Conservation (phyloP, 2,329 filamentous ascomycete genomes). For the Leptographium wingfieldii region DNA sequence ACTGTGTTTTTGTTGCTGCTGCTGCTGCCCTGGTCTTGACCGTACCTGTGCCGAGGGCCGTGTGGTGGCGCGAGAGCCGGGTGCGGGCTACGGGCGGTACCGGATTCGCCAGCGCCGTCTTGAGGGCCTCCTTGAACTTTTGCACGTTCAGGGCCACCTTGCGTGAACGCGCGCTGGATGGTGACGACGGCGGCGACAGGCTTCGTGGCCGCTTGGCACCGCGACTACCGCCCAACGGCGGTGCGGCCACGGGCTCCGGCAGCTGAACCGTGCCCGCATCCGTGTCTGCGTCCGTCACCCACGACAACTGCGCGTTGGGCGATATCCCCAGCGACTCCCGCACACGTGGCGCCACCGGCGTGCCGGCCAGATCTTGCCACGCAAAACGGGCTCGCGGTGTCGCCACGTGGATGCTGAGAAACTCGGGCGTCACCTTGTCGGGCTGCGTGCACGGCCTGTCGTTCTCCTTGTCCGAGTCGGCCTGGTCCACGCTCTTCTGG, state of each 20-base stretch:
- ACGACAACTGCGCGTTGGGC: constrained; percentile 48
- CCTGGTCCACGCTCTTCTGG: not conserved
- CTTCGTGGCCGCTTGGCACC: constrained; percentile 56
- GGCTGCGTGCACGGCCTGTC: constrained; percentile 8
- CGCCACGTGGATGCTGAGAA: constrained; percentile 18
- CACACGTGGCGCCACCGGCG: constrained; percentile 19
- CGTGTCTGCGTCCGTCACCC: constrained; percentile 36
- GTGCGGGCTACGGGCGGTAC: constrained; percentile 47
- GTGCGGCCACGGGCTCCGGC: constrained; percentile 31
- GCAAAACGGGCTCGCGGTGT: constrained; percentile 41
- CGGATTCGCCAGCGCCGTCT: constrained; percentile 44
- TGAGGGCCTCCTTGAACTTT: constrained; percentile 44
- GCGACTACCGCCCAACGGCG: constrained; percentile 30
- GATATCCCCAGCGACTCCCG: constrained; percentile 36
- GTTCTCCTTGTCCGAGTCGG: constrained; percentile 9
- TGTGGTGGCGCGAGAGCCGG: constrained; percentile 5
- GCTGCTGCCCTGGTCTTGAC: not conserved
- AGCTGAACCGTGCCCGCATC: constrained; percentile 12
- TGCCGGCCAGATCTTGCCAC: constrained; percentile 46
- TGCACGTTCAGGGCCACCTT: constrained; percentile 43
- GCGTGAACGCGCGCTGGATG: constrained; percentile 33
- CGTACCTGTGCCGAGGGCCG: not conserved
- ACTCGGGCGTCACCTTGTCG: constrained; percentile 12
- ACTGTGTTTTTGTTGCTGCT: too few species aligned
- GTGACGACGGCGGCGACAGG: constrained; percentile 61